Base-by-base conservation (phyloP, 2,329 filamentous ascomycete species). In the Colletotrichum sp. region DNA sequence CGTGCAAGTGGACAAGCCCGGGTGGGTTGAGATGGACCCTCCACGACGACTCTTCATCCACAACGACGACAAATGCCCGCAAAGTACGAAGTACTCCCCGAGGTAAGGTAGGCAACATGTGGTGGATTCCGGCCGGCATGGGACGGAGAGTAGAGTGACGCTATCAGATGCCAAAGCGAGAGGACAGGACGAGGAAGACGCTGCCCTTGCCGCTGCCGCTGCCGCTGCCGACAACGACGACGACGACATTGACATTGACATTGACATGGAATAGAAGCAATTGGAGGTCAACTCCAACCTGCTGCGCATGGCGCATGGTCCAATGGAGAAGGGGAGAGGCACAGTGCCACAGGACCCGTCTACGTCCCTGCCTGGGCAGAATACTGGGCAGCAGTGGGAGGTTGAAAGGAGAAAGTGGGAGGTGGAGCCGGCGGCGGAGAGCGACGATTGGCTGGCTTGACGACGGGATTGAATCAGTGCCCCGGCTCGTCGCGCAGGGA, bases 391-490 rank as follows among this genome's bases (percentile, higher is more conserved):
- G 21, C 28, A 65, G 34, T 60, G 18, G 28, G 52, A 60, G 16
- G 55, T 48, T 58, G 63, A 38, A 55, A 68, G 48, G 71, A 75
- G 69, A 67, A 75, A 75, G 69, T 75, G 57, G 73, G 73, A 68
- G 70, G 70, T 73, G 73, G 73, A 65, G 28, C 64, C 64, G 57
- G 64, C 9, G 32, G 55, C 58, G 58, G 58, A 34, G 15, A 15
- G 13, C 32, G 57, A 58, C 73, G 57, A 75, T 57, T 75, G 73
- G 36, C 55, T 24, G 18, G 26, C 12, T 68, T 32, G 63, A 21
- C 15, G 26, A 68, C 73, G 70, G 57, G 70, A 75, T 75, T 75
- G 69, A 75, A 73, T 75, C 73, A 75, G 69, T 60, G 8, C 43
- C 73, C 73, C 58, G 58, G 57, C 68, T 58, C 43, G 28, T 21